These are phyloP conservation scores for Aspergillus uvarum DNA, from an alignment of 2,329 filamentous ascomycete species.

Conservation along the genomic window DNA sequence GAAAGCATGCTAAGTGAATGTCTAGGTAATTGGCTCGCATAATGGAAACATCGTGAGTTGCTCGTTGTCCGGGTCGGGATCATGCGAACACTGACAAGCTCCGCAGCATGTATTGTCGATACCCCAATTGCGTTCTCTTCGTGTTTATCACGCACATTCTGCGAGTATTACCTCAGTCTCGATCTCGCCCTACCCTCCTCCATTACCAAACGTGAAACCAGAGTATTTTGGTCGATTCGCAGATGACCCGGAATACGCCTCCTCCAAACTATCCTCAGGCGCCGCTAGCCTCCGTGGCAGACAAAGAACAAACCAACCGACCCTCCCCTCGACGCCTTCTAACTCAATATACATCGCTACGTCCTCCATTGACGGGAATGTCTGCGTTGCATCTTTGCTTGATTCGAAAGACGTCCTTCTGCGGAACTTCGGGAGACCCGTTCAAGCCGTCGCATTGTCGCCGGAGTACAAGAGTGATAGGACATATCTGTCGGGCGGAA, in stretches of 20 bases:
- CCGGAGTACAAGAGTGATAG: slow-evolving; percentile 89
- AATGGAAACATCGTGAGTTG: slow-evolving; percentile 87
- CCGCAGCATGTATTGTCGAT: slow-evolving; percentile 78
- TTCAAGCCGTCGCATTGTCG: slow-evolving; percentile 90
- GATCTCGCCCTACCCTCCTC: slow-evolving; percentile 79
- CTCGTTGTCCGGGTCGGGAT: not conserved
- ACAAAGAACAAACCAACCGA: slow-evolving; percentile 22
- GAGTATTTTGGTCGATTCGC: slow-evolving; percentile 36
- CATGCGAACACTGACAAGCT: slow-evolving; percentile 16
- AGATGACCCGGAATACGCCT: slow-evolving; percentile 28
- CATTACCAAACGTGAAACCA: slow-evolving; percentile 46
- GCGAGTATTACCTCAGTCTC: slow-evolving; percentile 89
- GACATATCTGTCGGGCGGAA: slow-evolving; percentile 85
- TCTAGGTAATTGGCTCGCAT: slow-evolving; percentile 84
- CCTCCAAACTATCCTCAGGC: slow-evolving; percentile 27
- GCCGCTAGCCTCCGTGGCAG: slow-evolving; percentile 34
- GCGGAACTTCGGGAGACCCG: slow-evolving; percentile 88
- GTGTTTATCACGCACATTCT: slow-evolving; percentile 88
- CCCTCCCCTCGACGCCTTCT: slow-evolving; percentile 70
- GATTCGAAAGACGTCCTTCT: slow-evolving; percentile 88
- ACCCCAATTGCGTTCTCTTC: slow-evolving; percentile 75
- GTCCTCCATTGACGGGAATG: slow-evolving; percentile 91
- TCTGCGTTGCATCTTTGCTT: slow-evolving; percentile 83
- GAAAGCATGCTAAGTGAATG: slow-evolving; percentile 36
- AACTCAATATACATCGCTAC: slow-evolving; percentile 94